Evolutionary conservation across 176 grass and related monocot species (phyloP).

Genomic region (Typha latifolia): DNA sequence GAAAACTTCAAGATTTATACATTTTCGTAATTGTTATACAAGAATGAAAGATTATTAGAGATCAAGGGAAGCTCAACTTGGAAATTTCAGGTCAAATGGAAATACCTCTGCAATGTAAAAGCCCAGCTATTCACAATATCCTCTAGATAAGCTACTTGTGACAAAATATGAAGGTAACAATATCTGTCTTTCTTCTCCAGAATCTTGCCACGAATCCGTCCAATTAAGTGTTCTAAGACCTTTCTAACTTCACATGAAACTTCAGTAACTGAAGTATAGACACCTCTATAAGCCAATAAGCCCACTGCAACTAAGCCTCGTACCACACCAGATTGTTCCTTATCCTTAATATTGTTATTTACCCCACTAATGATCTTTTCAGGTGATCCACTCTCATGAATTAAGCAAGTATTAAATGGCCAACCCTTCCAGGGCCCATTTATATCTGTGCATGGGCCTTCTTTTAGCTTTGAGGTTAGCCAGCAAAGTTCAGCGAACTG

Average conservation of each 20-base stretch:
- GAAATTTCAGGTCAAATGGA: neutral
- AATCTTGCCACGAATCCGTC: slow-evolving; percentile 56
- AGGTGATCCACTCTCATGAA: slow-evolving; percentile 30
- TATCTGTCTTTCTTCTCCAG: slow-evolving; percentile 55
- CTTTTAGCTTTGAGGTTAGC: slow-evolving; percentile 77
- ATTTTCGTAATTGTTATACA: too few species aligned
- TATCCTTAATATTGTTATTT: slow-evolving; percentile 39
- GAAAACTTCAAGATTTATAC: too few species aligned
- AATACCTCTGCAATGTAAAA: slow-evolving; percentile 72
- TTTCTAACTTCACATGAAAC: slow-evolving; percentile 80
- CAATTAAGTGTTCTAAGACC: slow-evolving; percentile 77
- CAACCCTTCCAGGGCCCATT: slow-evolving; percentile 94
- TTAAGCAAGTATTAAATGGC: slow-evolving; percentile 94
- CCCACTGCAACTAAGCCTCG: slow-evolving; percentile 87
- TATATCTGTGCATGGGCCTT: slow-evolving; percentile 80
- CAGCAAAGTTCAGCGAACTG: slow-evolving; percentile 96
- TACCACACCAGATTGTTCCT: slow-evolving; percentile 41
- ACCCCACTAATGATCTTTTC: slow-evolving; percentile 43
- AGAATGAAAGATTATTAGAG: too few species aligned
- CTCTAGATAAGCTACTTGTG: slow-evolving; percentile 86
- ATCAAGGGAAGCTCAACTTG: slow-evolving; percentile 21
- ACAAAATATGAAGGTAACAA: slow-evolving; percentile 64
- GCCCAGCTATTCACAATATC: slow-evolving; percentile 85
- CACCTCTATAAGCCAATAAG: slow-evolving; percentile 79
- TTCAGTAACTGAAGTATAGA: slow-evolving; percentile 65